Evolutionary conservation across 352 stramenopile species (phyloP), one percentile per base, ranked within the genome.

Genomic region (Pythium aquatile): DNA sequence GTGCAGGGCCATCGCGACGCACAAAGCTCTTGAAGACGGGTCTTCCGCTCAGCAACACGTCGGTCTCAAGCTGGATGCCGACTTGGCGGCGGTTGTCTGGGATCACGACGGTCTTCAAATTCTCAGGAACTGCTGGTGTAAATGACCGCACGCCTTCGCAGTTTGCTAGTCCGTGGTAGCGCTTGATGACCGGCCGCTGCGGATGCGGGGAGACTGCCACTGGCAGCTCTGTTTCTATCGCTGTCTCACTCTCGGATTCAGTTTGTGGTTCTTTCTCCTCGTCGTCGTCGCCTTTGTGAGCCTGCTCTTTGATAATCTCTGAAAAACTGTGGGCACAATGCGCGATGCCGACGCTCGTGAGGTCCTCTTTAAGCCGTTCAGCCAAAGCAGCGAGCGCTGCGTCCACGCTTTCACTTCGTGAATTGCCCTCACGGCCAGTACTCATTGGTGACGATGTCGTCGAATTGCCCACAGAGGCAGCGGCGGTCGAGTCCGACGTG

Each of bases 61-160:
- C 74, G 1, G 74, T 81, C 69, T 81, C 74, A 13, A 81, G 49
- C 30, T 72, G 65, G 17, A 81, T 68, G 3, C 72, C 72, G 1
- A 77, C 52, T 0, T 66, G 35, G 4, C 55, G 60, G 5, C 46
- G 51, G 32, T 69, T 77, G 60, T 77, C 66, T 5, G 66, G 59
- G 16, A 77, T 66, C 20, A 72, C 49, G 6, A 77, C 40, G n/a
- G 20, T 63, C 48, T 62, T 58, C 16, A 77, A 35, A 28, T 70
- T 63, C 16, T 55, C 39, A n/a, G 24, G 47, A n/a, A 49, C 30
- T 9, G 53, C 4, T 4, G 42, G 46, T 3, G 48, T 55, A 14
- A 61, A 58, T 2, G 33, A 47, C 16, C 65, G 48, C 1, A 58
- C 35, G 9, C 68, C 65, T 63, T 74, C 63, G 33, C 64, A 73